A percentile compares a stretch with the other conserved stretches of the same genome.
These are phyloP conservation scores for Naganishia sp. DNA, from an alignment of 1,284 basidiomycete genomes.

Conservation along the genomic window DNA sequence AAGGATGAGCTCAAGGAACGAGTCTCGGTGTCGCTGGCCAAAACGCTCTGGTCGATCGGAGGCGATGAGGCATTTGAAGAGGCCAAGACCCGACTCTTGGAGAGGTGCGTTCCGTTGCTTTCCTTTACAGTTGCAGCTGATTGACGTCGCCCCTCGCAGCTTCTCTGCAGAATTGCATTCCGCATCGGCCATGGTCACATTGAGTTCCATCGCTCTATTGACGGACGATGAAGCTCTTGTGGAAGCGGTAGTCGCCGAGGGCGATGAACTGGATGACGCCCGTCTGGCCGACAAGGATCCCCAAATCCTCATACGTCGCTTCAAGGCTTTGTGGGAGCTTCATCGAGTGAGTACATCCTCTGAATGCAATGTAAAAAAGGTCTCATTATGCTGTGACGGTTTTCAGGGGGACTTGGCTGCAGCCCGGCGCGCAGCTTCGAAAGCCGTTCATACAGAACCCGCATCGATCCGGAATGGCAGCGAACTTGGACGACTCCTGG, in stretches of 20 bases:
- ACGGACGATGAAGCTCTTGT: constrained; percentile 75
- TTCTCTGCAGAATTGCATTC: constrained; percentile 61
- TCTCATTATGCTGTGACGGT: not conserved
- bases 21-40: constrained; percentile 72
- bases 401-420: constrained; percentile 10
- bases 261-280: constrained; percentile 65
- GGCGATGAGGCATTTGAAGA: constrained; percentile 71
- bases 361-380: not conserved
- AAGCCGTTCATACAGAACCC: constrained; percentile 1
- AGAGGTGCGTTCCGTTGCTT: constrained; percentile 64
- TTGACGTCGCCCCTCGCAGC: constrained; percentile 52
- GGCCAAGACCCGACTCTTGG: constrained; percentile 76
- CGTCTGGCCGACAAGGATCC: constrained; percentile 5
- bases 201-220: constrained; percentile 83
- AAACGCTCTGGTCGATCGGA: constrained; percentile 77
- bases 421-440: constrained; percentile 8
- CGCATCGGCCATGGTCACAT: constrained; percentile 73
- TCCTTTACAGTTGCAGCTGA: constrained; percentile 16
- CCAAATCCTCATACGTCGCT: constrained; percentile 19
- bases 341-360: constrained; percentile 16
- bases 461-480: not conserved
- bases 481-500: constrained; percentile 1
- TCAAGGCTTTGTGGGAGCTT: constrained; percentile 43
- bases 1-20: constrained; percentile 64
- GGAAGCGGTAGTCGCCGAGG: constrained; percentile 83